phyloP scores from a whole-genome alignment of 2,329 filamentous ascomycete species.

The Ophiosphaerella korrae region DNA sequence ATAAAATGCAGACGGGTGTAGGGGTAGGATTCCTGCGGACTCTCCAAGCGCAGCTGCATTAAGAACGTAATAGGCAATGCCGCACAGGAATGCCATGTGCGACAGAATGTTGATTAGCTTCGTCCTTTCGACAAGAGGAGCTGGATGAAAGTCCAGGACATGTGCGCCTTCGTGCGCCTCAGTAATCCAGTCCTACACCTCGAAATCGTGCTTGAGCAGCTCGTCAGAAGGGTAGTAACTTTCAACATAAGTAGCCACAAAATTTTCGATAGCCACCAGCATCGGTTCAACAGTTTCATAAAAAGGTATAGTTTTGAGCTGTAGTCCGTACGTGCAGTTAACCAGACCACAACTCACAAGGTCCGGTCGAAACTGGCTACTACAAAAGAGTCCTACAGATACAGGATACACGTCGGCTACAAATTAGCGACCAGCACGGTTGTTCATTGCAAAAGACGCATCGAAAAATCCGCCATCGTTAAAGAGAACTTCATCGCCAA shows the following conservation, averaged over 20 bases:
- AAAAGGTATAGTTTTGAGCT: slow-evolving; percentile 5
- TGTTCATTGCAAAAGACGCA: slow-evolving; percentile 2
- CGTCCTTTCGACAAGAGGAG: not conserved
- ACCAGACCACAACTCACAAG: slow-evolving; percentile 1
- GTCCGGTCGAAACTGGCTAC: slow-evolving; percentile 4
- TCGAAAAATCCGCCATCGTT: slow-evolving; percentile 5
- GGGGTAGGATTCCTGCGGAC: slow-evolving; percentile 2
- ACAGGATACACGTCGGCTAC: slow-evolving; percentile 1
- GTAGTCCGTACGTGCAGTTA: slow-evolving; percentile 1
- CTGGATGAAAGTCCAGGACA: slow-evolving; percentile 2
- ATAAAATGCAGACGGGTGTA: slow-evolving; percentile 8
- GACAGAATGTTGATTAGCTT: slow-evolving; percentile 3
- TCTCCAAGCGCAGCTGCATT: slow-evolving; percentile 3
- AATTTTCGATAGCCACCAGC: not conserved
- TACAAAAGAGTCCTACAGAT: slow-evolving; percentile 1
- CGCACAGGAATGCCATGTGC: slow-evolving; percentile 5
- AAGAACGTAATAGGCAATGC: slow-evolving; percentile 1
- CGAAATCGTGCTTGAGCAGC: not conserved
- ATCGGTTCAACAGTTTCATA: not conserved
- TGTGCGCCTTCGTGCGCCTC: slow-evolving; percentile 1
- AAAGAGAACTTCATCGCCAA: slow-evolving; percentile 1
- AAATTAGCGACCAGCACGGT: slow-evolving; percentile 2
- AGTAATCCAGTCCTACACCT: slow-evolving; percentile 4
- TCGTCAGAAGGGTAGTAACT: not conserved
- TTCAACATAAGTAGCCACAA: not conserved